phyloP scores from a whole-genome alignment of 176 grass and related monocot genomes.

The Ensete glaucum region DNA sequence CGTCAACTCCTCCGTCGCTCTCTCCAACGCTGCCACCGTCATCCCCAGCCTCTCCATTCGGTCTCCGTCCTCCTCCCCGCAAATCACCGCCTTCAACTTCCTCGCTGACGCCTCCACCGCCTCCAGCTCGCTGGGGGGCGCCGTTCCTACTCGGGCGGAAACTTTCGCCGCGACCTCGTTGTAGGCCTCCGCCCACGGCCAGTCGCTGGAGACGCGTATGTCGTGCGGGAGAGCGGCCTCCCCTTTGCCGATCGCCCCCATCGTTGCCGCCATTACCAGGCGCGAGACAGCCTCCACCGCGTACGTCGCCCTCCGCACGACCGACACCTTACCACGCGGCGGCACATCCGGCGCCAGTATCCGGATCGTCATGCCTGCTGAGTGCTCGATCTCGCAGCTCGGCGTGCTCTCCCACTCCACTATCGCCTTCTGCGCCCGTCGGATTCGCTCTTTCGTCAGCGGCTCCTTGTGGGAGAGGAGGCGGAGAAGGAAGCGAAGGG shows the following conservation, averaged over 20 bases:
- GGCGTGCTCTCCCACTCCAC: slow-evolving; percentile 1
- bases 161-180: not conserved
- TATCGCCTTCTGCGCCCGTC: slow-evolving; percentile 14
- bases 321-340: not conserved
- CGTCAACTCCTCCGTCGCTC: slow-evolving; percentile 43
- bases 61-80: not conserved
- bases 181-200: slow-evolving; percentile 17
- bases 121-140: slow-evolving; percentile 7
- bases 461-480: slow-evolving; percentile 3
- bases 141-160: not conserved
- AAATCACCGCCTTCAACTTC: slow-evolving; percentile 13
- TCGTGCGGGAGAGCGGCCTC: not conserved
- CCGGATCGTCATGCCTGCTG: not conserved
- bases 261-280: slow-evolving; percentile 3
- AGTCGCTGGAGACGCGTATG: not conserved
- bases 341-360: not conserved
- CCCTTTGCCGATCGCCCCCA: not conserved
- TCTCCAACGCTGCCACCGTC: slow-evolving; percentile 35
- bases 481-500: slow-evolving; percentile 12
- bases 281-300: slow-evolving; percentile 2
- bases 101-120: slow-evolving; percentile 20
- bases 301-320: slow-evolving; percentile 6
- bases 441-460: not conserved
- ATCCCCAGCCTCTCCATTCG: slow-evolving; percentile 15
- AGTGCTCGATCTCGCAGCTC: not conserved